phyloP scores from a whole-genome alignment of 164 flowering plant species.

The Berberis thunbergii region DNA sequence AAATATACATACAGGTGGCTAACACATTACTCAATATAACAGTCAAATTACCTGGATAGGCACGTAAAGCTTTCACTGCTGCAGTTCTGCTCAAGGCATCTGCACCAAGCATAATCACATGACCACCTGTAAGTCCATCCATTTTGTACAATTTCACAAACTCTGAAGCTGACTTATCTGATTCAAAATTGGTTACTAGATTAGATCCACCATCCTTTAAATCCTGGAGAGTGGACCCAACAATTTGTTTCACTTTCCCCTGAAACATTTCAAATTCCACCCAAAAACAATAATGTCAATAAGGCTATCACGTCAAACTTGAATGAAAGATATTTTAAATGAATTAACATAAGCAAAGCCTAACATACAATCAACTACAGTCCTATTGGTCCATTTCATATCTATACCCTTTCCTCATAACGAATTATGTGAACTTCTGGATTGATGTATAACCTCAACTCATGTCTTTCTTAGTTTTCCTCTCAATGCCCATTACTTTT shows the following conservation, averaged over 20 bases:
- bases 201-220: slow-evolving; percentile 39
- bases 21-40: too few species aligned
- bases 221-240: slow-evolving; percentile 90
- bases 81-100: slow-evolving; percentile 81
- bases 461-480: too few species aligned
- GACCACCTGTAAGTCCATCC: slow-evolving; percentile 90
- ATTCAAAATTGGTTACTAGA: slow-evolving; percentile 85
- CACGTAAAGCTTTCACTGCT: slow-evolving; percentile 73
- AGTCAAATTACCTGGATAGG: slow-evolving; percentile 63
- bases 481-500: background rate
- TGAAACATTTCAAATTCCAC: slow-evolving; percentile 19
- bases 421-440: too few species aligned
- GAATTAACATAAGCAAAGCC: too few species aligned
- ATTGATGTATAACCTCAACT: too few species aligned
- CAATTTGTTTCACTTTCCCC: slow-evolving; percentile 99
- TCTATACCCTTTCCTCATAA: too few species aligned
- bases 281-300: too few species aligned
- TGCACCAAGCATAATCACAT: slow-evolving; percentile 96
- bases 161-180: slow-evolving; percentile 84
- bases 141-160: slow-evolving; percentile 69
- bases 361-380: too few species aligned
- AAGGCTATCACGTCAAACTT: too few species aligned
- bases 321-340: too few species aligned
- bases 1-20: too few species aligned
- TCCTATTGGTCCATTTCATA: too few species aligned